phyloP scores from a whole-genome alignment of 805 yeast genomes.

The Starmerella khaoyaiensis region DNA sequence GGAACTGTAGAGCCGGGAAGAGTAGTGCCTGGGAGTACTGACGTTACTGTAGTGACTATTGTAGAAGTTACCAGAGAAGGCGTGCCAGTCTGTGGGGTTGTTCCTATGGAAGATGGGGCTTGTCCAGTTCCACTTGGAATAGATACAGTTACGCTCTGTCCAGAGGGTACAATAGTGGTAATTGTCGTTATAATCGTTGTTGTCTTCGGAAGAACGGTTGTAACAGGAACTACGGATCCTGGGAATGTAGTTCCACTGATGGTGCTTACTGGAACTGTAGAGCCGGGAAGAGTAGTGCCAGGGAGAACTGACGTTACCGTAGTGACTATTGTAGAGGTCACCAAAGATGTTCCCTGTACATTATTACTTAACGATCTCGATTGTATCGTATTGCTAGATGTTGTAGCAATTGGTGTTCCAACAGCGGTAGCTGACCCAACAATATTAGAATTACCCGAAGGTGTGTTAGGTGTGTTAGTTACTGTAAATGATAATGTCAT shows the following conservation, averaged over 20 bases:
- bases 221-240: conserved; percentile 1
- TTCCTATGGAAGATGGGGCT: no score
- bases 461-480: neutral
- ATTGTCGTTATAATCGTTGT: no score
- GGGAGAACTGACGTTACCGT: conserved; percentile 12
- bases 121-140: no score
- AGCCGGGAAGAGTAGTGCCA: conserved; percentile 19
- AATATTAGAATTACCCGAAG: neutral
- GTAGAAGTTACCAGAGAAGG: neutral
- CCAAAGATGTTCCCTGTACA: conserved; percentile 6
- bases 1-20: conserved; percentile 1
- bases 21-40: neutral
- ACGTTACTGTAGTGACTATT: neutral
- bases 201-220: neutral
- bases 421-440: no score
- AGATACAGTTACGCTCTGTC: no score
- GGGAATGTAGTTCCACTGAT: conserved; percentile 14
- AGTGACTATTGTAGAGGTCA: conserved; percentile 12
- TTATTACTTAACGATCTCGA: no score
- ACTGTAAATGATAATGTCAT: neutral
- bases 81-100: no score
- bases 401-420: no score
- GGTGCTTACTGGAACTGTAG: conserved; percentile 8
- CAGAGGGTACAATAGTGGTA: no score
- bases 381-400: no score